A percentile compares a stretch with the other conserved stretches of the same genome.
Evolutionary conservation across 768 basidiomycete species (phyloP).

Genomic region (Suillus spraguei): DNA sequence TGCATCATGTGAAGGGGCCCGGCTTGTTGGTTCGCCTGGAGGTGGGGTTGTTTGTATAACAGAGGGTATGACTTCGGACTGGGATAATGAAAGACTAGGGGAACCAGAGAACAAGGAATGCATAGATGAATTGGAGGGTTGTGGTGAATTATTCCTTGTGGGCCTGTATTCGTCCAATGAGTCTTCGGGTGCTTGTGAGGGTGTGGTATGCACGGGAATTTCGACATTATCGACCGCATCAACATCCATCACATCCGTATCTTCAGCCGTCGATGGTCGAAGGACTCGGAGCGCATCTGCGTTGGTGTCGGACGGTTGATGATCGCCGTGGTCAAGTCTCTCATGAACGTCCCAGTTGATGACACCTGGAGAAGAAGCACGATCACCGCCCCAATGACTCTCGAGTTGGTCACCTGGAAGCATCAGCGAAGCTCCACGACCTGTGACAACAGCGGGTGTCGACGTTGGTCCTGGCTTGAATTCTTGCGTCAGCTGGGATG

Average conservation of each 20-base stretch:
- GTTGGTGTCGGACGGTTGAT: neutral
- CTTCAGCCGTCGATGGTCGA: neutral
- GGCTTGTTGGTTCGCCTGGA: slow-evolving; percentile 3
- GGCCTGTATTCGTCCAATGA: neutral
- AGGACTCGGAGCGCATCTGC: neutral
- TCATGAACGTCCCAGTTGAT: neutral
- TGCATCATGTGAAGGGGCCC: slow-evolving; percentile 25
- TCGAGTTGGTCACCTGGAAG: slow-evolving; percentile 5
- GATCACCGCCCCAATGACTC: neutral
- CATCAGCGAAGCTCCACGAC: slow-evolving; percentile 11
- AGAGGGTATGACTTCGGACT: neutral
- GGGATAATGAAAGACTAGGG: slow-evolving; percentile 1
- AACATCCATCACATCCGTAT: neutral
- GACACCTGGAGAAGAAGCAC: neutral
- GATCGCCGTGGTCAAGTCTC: neutral
- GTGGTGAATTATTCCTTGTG: neutral
- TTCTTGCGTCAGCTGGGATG: slow-evolving; percentile 24
- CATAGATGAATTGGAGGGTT: slow-evolving; percentile 18
- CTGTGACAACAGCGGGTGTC: slow-evolving; percentile 16
- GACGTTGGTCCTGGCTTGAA: slow-evolving; percentile 24
- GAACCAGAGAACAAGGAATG: slow-evolving; percentile 31
- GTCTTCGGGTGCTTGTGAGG: neutral
- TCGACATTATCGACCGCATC: slow-evolving; percentile 13
- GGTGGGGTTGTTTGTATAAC: neutral
- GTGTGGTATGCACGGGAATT: slow-evolving; percentile 5